A percentile compares a stretch with the other conserved stretches of the same genome.
phyloP scores from a whole-genome alignment of 225 moss, liverwort and hornwort genomes.

The Bryoerythrophyllum caledonicum region DNA sequence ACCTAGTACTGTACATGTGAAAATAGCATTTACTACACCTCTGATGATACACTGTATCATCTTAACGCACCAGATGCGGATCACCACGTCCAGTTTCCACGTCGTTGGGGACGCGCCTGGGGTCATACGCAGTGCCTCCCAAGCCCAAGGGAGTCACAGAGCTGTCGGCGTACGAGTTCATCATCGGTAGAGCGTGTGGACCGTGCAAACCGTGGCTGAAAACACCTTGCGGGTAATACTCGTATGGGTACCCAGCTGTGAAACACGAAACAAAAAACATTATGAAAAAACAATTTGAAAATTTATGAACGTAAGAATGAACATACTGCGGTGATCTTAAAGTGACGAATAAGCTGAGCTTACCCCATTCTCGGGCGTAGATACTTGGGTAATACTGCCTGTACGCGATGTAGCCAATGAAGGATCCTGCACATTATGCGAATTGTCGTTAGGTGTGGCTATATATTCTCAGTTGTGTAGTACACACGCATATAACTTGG shows the following conservation, averaged over 20 bases:
- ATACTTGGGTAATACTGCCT: slow-evolving; percentile 67
- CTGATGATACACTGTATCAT: no score
- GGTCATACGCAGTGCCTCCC: slow-evolving; percentile 36
- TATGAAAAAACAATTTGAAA: no score
- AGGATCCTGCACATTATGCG: slow-evolving; percentile 38
- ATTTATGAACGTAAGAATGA: no score
- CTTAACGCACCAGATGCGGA: background rate
- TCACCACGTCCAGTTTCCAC: slow-evolving; percentile 45
- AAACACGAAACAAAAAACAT: background rate
- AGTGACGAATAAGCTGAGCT: background rate
- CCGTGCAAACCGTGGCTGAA: slow-evolving; percentile 54
- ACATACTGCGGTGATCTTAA: background rate
- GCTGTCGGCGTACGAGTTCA: slow-evolving; percentile 2
- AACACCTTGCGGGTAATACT: slow-evolving; percentile 46
- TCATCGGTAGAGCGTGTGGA: slow-evolving; percentile 35
- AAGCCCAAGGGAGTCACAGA: background rate
- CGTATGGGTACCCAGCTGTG: slow-evolving; percentile 57
- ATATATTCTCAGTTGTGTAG: background rate
- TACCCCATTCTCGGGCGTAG: slow-evolving; percentile 66
- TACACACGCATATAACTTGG: no score
- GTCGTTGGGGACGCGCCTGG: slow-evolving; percentile 27
- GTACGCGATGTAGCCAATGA: slow-evolving; percentile 59
- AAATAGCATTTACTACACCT: background rate
- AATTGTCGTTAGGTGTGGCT: background rate
- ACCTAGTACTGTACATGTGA: slow-evolving; percentile 1